These are phyloP conservation scores for Saturnispora bothae DNA, from an alignment of 805 yeast species.

Conservation along the genomic window DNA sequence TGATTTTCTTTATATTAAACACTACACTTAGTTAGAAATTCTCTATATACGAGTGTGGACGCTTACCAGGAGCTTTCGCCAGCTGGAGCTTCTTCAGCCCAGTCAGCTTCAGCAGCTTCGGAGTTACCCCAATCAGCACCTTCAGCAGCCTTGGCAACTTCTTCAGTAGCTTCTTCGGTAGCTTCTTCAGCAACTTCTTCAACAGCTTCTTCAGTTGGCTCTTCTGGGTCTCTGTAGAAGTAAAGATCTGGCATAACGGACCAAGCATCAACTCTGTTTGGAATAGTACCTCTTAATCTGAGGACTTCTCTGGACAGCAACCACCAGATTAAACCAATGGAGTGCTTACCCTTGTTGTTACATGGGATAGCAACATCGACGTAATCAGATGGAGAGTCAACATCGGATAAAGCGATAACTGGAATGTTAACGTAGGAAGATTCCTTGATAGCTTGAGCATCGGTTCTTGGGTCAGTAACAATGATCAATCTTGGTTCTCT, in stretches of 20 bases:
- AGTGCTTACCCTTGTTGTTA: slow-evolving; percentile 99
- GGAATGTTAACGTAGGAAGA: slow-evolving; percentile 99
- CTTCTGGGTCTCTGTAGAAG: slow-evolving; percentile 99
- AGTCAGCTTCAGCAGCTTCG: slow-evolving; percentile 28
- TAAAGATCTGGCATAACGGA: slow-evolving; percentile 99
- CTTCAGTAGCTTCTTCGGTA: slow-evolving; percentile 29
- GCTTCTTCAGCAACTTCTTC: slow-evolving; percentile 60
- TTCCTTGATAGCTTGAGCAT: slow-evolving; percentile 99
- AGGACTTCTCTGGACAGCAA: slow-evolving; percentile 97
- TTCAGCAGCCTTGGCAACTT: slow-evolving; percentile 43
- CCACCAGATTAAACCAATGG: slow-evolving; percentile 99
- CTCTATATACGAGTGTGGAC: too few species aligned
- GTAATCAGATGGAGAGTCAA: slow-evolving; percentile 97
- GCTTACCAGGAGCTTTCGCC: slow-evolving; percentile 27
- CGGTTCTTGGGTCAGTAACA: slow-evolving; percentile 99
- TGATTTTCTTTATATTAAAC: slow-evolving; percentile 6
- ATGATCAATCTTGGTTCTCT: slow-evolving; percentile 99
- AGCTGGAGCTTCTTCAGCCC: slow-evolving; percentile 20
- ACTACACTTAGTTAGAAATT: slow-evolving; percentile 5
- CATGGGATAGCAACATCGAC: slow-evolving; percentile 99
- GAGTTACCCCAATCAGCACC: slow-evolving; percentile 28
- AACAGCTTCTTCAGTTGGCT: slow-evolving; percentile 71
- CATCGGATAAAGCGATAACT: slow-evolving; percentile 97
- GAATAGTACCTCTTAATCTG: slow-evolving; percentile 95
- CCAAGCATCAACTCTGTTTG: slow-evolving; percentile 96